These are phyloP conservation scores for Coleophoma cylindrospora DNA, from an alignment of 2,329 filamentous ascomycete genomes.

Conservation along the genomic window DNA sequence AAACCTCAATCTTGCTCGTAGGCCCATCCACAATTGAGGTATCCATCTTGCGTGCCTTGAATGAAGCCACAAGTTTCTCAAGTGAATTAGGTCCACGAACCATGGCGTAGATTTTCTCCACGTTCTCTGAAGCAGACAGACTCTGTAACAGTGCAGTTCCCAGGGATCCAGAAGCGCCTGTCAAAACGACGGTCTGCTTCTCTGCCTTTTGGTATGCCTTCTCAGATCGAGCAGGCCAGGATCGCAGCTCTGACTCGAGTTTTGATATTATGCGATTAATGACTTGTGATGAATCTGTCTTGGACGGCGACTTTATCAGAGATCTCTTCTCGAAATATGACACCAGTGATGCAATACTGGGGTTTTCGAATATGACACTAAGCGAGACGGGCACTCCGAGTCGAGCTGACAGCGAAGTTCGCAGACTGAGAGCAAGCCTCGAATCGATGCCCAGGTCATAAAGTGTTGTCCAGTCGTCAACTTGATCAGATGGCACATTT, in stretches of 20 bases:
- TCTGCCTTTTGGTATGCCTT: constrained; percentile 4
- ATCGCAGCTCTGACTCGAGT: constrained; percentile 16
- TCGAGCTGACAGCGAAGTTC: constrained; percentile 14
- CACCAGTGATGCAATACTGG: constrained; percentile 1
- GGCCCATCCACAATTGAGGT: constrained; percentile 11
- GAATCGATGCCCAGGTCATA: constrained; percentile 22
- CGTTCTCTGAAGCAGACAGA: constrained; percentile 9
- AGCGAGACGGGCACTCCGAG: constrained; percentile 21
- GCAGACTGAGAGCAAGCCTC: constrained; percentile 18
- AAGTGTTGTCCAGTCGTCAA: constrained; percentile 19
- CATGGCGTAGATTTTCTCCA: constrained; percentile 20
- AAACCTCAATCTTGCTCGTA: constrained; percentile 14
- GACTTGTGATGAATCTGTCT: constrained; percentile 5
- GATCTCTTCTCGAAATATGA: constrained; percentile 1
- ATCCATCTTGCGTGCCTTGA: constrained; percentile 12
- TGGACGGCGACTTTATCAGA: background rate
- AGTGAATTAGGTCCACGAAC: constrained; percentile 14
- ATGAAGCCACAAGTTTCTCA: constrained; percentile 8
- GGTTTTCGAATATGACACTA: constrained; percentile 24
- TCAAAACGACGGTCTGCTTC: constrained; percentile 18
- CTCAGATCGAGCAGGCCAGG: constrained; percentile 12
- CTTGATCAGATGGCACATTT: constrained; percentile 6
- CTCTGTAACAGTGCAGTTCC: constrained; percentile 18
- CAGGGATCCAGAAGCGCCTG: constrained; percentile 20
- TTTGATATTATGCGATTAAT: constrained; percentile 17